Evolutionary conservation across 106 monocot genomes (phyloP).

Genomic region (Dendrobium officinale): DNA sequence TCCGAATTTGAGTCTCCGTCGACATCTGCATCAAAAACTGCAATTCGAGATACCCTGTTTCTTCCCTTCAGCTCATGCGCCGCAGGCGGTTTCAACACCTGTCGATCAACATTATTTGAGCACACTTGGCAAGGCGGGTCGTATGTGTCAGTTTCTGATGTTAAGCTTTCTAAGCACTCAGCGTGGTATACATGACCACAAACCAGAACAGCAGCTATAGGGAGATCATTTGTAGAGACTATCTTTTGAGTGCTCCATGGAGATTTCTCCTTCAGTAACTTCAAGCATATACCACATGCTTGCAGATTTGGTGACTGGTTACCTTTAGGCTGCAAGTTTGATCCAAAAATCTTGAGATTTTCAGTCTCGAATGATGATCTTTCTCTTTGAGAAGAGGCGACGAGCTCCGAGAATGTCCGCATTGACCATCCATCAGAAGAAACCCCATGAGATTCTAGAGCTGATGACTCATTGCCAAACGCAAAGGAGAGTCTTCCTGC

Average conservation of each 20-base stretch:
- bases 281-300: constrained; percentile 62
- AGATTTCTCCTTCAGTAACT: constrained; percentile 56
- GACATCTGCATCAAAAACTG: constrained; percentile 36
- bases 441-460: constrained; percentile 43
- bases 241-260: constrained; percentile 54
- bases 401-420: constrained; percentile 72
- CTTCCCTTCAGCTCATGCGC: constrained; percentile 20
- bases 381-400: constrained; percentile 67
- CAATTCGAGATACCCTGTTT: constrained; percentile 38
- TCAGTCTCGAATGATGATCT: constrained; percentile 56
- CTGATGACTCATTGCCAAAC: constrained; percentile 39
- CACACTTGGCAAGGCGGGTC: constrained; percentile 83
- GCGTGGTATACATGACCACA: constrained; percentile 88
- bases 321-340: constrained; percentile 14
- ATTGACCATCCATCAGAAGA: constrained; percentile 86
- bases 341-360: constrained; percentile 18
- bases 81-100: constrained; percentile 9
- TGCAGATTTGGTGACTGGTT: constrained; percentile 24
- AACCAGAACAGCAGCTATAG: constrained; percentile 60
- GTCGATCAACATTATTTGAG: constrained; percentile 12
- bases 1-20: constrained; percentile 8
- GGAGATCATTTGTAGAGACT: constrained; percentile 32
- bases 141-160: constrained; percentile 48
- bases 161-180: constrained; percentile 80
- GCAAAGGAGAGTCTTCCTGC: constrained; percentile 22